Evolutionary conservation across 208 protist genomes (phyloP).

Genomic region (Acanthamoeba rhysodes): DNA sequence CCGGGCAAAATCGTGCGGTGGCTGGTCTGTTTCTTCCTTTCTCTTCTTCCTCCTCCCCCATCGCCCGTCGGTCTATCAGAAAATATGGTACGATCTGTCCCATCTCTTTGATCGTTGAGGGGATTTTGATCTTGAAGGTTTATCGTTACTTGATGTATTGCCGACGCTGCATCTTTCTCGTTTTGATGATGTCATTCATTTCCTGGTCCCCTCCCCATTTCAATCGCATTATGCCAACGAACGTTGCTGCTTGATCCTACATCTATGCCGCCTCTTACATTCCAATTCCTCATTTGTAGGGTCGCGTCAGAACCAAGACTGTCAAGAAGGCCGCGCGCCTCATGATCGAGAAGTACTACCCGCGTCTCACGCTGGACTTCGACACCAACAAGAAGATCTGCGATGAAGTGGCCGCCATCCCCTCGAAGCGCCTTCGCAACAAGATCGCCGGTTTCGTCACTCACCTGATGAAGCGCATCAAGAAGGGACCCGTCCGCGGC

Average conservation of each 20-base stretch:
- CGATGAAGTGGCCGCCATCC: conserved; percentile 98
- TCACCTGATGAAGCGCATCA: conserved; percentile 99
- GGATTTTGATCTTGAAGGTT: background rate
- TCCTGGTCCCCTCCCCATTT: background rate
- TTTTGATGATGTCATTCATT: too few species aligned
- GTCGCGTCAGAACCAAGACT: conserved; percentile 99
- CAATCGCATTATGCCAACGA: background rate
- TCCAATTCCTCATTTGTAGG: conserved; percentile 87
- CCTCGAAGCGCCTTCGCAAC: conserved; percentile 99
- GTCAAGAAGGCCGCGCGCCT: conserved; percentile 99
- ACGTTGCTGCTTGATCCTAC: too few species aligned
- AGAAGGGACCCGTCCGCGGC: conserved; percentile 98
- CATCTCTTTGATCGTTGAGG: background rate
- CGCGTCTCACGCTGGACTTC: conserved; percentile 99
- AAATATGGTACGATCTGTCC: conserved; percentile 7
- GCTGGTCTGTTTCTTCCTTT: conserved; percentile 5
- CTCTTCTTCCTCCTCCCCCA: conserved; percentile 61
- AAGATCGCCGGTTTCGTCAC: conserved; percentile 99
- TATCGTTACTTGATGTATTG: too few species aligned
- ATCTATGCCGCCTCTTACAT: background rate
- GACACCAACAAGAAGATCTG: conserved; percentile 99
- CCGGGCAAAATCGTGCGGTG: background rate
- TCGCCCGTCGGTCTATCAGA: conserved; percentile 24
- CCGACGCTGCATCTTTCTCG: too few species aligned
- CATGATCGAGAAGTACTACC: conserved; percentile 99